phyloP scores from a whole-genome alignment of 192 early-diverging fungal species.

The Rhizoclosmatium sp. region DNA sequence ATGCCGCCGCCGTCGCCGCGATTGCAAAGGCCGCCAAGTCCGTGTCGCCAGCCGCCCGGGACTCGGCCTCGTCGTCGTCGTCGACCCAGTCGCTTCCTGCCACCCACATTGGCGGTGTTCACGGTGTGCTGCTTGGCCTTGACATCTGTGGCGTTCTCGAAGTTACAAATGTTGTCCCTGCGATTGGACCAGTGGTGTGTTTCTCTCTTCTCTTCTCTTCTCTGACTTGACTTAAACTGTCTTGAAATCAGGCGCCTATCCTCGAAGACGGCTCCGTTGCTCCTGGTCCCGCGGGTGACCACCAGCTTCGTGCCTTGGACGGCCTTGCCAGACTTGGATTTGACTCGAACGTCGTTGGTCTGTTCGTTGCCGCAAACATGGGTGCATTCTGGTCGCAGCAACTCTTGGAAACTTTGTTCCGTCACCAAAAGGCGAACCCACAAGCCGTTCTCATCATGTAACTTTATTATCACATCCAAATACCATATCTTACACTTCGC shows the following conservation, averaged over 20 bases:
- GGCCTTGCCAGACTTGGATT: slow-evolving; percentile 92
- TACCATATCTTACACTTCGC: not conserved
- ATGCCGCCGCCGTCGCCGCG: slow-evolving; percentile 81
- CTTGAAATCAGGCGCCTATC: not conserved
- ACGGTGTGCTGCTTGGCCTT: slow-evolving; percentile 94
- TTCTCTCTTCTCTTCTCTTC: not conserved
- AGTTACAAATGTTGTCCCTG: slow-evolving; percentile 92
- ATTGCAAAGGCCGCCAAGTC: slow-evolving; percentile 94
- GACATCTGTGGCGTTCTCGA: slow-evolving; percentile 90
- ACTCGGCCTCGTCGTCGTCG: no score
- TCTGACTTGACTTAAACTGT: not conserved
- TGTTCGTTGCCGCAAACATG: slow-evolving; percentile 91
- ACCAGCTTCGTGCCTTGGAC: slow-evolving; percentile 94
- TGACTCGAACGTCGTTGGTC: slow-evolving; percentile 96
- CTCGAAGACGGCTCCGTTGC: slow-evolving; percentile 47
- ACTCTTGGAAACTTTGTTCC: slow-evolving; percentile 89
- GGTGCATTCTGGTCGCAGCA: slow-evolving; percentile 89
- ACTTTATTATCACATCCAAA: not conserved
- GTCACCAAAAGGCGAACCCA: slow-evolving; percentile 86
- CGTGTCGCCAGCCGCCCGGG: not conserved
- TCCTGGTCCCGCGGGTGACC: slow-evolving; percentile 66
- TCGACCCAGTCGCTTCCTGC: not conserved
- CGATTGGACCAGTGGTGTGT: slow-evolving; percentile 60
- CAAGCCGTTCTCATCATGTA: slow-evolving; percentile 88
- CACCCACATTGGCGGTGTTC: slow-evolving; percentile 51